A percentile compares a stretch with the other conserved stretches of the same genome.
Conservation (phyloP, 257 asterid species). For the Pogostemon cablin region DNA sequence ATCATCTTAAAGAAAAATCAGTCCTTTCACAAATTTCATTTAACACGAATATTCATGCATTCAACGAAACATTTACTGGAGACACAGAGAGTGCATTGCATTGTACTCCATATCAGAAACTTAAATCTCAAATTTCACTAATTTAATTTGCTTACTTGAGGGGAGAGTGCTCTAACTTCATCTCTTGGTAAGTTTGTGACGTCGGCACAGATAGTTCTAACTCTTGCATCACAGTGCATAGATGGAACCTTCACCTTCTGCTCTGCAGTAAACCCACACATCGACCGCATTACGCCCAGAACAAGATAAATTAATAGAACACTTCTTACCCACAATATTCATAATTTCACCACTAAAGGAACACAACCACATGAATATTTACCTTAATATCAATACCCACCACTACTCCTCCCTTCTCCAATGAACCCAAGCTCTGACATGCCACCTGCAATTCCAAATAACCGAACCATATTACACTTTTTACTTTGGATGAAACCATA, state of each 20-base stretch:
- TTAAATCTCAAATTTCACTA: not conserved
- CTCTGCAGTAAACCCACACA: constrained; percentile 48
- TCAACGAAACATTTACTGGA: not conserved
- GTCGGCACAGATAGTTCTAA: constrained; percentile 77
- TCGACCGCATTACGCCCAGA: constrained; percentile 3
- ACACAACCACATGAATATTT: not conserved
- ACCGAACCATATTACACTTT: constrained; percentile 11
- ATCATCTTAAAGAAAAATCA: constrained; percentile 7
- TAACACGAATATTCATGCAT: not conserved
- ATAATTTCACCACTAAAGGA: not conserved
- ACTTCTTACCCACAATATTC: not conserved
- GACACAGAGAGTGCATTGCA: not conserved
- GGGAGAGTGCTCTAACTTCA: constrained; percentile 69
- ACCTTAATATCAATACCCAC: constrained; percentile 87
- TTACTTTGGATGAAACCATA: not conserved
- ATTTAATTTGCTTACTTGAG: constrained; percentile 47
- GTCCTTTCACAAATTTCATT: constrained; percentile 5
- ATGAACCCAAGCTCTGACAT: constrained; percentile 80
- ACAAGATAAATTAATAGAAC: not conserved
- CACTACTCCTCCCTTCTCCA: constrained; percentile 69
- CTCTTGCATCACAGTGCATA: constrained; percentile 78
- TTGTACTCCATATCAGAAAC: not conserved
- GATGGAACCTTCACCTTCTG: constrained; percentile 95
- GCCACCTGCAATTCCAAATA: constrained; percentile 59
- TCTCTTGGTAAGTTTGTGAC: constrained; percentile 60